Percentiles rank a stretch among this genome's conserved stretches.
Evolutionary conservation across 495 filamentous ascomycete species (phyloP).

Genomic region (Chaetomium cochliodes): DNA sequence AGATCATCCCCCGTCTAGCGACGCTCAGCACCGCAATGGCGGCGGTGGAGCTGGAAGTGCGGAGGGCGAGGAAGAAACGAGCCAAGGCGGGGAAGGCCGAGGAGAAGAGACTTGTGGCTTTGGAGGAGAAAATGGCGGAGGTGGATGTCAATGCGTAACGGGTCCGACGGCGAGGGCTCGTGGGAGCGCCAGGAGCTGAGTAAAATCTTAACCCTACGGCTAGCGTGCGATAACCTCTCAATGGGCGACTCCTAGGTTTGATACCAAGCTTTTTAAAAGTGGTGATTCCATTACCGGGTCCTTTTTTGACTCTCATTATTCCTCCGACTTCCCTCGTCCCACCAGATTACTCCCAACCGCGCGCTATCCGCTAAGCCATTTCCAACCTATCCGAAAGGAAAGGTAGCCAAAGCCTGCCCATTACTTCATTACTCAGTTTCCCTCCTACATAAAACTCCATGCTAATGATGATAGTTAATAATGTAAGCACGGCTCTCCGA

Average conservation of each 20-base stretch:
- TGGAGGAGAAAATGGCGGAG: slow-evolving; percentile 8
- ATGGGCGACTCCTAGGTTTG: neutral
- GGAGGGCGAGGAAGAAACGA: slow-evolving; percentile 50
- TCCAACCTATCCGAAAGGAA: slow-evolving; percentile 8
- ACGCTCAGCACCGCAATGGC: slow-evolving; percentile 49
- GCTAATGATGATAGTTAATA: slow-evolving; percentile 12
- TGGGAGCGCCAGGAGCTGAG: neutral
- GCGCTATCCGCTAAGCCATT: neutral
- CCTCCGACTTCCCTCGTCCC: neutral
- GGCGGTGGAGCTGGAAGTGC: slow-evolving; percentile 50
- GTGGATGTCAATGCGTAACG: slow-evolving; percentile 2
- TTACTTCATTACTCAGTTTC: neutral
- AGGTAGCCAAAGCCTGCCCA: slow-evolving; percentile 1
- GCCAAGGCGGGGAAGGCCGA: slow-evolving; percentile 43
- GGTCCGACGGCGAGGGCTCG: neutral
- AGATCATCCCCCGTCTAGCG: slow-evolving; percentile 47
- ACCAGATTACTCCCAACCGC: neutral
- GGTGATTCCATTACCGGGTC: neutral
- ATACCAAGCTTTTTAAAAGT: neutral
- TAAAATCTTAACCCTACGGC: neutral
- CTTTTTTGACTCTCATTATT: slow-evolving; percentile 3
- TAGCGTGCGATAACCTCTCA: neutral
- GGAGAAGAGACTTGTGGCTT: slow-evolving; percentile 17
- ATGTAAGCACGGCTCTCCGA: neutral
- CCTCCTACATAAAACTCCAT: neutral